Evolutionary conservation across 164 flowering plant species (phyloP), one percentile per base, ranked within the genome.

Genomic region (Akebia trifoliata): DNA sequence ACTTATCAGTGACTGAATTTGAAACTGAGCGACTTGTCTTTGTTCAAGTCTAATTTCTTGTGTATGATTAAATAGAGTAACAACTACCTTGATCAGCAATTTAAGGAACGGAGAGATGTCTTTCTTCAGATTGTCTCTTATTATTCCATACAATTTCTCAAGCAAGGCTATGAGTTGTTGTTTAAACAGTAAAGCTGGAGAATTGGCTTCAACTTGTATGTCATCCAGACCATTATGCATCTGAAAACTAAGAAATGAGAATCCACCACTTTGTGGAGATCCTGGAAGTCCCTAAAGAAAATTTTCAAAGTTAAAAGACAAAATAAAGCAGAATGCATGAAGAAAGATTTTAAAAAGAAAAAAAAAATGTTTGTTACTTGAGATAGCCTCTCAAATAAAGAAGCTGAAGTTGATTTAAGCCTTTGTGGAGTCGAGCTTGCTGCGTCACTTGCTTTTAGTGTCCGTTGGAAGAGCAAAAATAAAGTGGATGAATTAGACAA

Each of bases 141-240:
- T 81, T 95, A 90, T 84, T 66, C 99, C 97, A 77, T 94, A 94
- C 61, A 90, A 85, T 69, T 94, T 94, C 81, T 90, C 99, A 58
- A 94, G 83, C 74, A 87, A 94, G 54, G 99, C 97, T 40, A 96
- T 94, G 25, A 94, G 95, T 69, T 94, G 99, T 71, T 94, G 99
- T 74, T 94, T 94, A 69, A 94, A 94, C 36, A 94, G 71, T 56
- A 94, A 72, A 43, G 99, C 99, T 39, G 99, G 99, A 79, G 90
- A 90, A 49, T 90, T 94, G 60, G 99, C 99, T 62, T 90, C 99
- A 54, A 94, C 95, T 74, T 88, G 97, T 50, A 90, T 69, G 58
- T 86, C 95, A 70, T 85, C 91, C 60, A 81, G 59, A 66, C 83
- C 83, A 59, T 84, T 76, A 63, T 76, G 85, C 62, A 77, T 66